A percentile compares a stretch with the other conserved stretches of the same genome.
Evolutionary conservation across 768 basidiomycete genomes (phyloP).

Genomic region (Cystobasidium ongulense): DNA sequence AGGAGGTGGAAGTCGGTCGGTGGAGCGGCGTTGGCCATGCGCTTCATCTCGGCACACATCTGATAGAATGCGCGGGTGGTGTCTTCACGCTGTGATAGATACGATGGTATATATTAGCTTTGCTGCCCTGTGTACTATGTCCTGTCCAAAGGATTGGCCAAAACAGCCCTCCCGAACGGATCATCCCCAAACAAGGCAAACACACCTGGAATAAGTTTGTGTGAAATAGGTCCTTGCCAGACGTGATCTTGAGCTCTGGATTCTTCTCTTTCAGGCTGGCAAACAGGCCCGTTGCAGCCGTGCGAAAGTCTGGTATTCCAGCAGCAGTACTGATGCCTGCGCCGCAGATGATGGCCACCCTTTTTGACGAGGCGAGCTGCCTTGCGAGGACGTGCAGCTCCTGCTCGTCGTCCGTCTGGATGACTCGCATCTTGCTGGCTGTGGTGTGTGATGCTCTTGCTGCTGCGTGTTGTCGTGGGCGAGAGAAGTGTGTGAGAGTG

Average conservation of each 20-base stretch:
- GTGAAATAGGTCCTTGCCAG: conserved; percentile 82
- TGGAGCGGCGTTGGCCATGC: conserved; percentile 60
- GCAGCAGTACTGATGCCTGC: conserved; percentile 81
- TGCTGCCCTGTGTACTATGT: neutral
- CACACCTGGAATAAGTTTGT: conserved; percentile 75
- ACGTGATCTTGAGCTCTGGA: conserved; percentile 60
- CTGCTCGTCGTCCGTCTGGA: neutral
- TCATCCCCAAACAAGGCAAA: conserved; percentile 38
- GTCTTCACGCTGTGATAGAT: conserved; percentile 55
- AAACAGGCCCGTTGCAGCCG: conserved; percentile 64
- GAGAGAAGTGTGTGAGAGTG: neutral
- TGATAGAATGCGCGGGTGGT: conserved; percentile 72
- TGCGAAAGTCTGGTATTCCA: conserved; percentile 84
- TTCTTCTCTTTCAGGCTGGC: conserved; percentile 68
- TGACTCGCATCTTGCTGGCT: neutral
- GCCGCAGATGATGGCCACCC: conserved; percentile 49
- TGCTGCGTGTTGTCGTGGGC: neutral
- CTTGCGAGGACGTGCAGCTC: conserved; percentile 23
- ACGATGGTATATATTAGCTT: neutral
- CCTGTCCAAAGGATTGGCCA: neutral
- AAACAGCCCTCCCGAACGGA: neutral
- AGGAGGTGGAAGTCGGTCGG: conserved; percentile 75
- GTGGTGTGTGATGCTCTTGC: neutral
- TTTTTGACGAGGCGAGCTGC: neutral
- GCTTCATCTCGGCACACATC: conserved; percentile 77